Evolutionary conservation across 2,329 filamentous ascomycete species (phyloP), one percentile per base, ranked within the genome.

Genomic region (Trichocomaceae sp.): DNA sequence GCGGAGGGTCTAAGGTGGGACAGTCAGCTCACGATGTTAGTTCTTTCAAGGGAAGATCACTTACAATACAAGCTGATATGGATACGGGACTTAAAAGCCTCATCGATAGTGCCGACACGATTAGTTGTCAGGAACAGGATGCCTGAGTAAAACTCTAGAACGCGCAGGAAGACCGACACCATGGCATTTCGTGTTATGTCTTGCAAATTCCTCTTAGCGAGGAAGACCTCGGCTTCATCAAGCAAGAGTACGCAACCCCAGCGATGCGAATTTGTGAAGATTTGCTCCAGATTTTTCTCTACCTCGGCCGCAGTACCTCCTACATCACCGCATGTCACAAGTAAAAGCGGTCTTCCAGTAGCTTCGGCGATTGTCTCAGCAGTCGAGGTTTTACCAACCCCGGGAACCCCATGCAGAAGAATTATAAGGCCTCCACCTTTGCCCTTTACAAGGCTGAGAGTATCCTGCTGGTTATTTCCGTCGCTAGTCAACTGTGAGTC

Each of bases 51-150:
- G 17, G 17, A 41, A 41, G 17, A 41, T 41, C 37, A 26, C 23
- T 26, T 26, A 44, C n/a, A 78, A 65, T 74, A 75, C 1, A 78
- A 63, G 1, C 66, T 71, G 17, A 76, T 59, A 53, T 78, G 75
- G 39, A 79, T 75, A 15, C 76, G 71, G 1, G 76, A 78, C 62
- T 72, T 72, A 64, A 79, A 77, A 0, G 78, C 78, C 54, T 76
- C 75, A 50, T 80, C 78, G 3, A 80, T 71, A 1, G 67, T 66
- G 15, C 76, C 75, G 5, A 77, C 72, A 2, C 76, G 70, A 64
- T 80, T 81, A 8, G 77, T 80, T 0, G 78, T 81, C 3, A 80
- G 66, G 63, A 77, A 77, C 6, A 79, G 61, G 4, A 78, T 68
- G 19, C 77, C 77, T 2, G 66, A 66, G 58, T 77, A 78, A 63